Percentiles rank a stretch among this genome's conserved stretches.
These are phyloP conservation scores for Lantana camara DNA, from an alignment of 257 asterid species.

Conservation along the genomic window DNA sequence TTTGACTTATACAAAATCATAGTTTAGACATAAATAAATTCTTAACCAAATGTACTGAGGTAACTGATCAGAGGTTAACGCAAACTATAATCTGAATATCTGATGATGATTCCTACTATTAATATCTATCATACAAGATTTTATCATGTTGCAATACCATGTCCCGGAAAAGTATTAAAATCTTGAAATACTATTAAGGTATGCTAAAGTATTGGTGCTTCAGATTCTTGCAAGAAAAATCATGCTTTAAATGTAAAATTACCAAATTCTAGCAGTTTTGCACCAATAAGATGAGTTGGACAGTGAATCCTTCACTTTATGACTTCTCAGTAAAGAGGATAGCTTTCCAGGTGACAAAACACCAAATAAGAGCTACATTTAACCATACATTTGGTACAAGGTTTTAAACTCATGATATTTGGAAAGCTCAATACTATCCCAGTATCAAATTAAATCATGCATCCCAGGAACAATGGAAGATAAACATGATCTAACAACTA, in stretches of 20 bases:
- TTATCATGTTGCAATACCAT: not conserved
- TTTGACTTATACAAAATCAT: too few species aligned
- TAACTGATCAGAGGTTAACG: not conserved
- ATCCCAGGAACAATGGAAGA: too few species aligned
- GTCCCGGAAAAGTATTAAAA: not conserved
- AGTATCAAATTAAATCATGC: too few species aligned
- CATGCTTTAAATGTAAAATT: not conserved
- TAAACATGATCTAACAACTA: too few species aligned
- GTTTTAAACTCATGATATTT: too few species aligned
- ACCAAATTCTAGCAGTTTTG: not conserved
- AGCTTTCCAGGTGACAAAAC: not conserved
- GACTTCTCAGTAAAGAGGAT: not conserved
- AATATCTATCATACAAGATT: too few species aligned
- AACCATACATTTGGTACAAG: too few species aligned
- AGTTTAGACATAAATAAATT: too few species aligned
- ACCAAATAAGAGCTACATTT: not conserved
- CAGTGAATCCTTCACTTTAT: too few species aligned
- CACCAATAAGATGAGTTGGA: too few species aligned
- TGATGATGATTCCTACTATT: not conserved
- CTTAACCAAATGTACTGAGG: not conserved
- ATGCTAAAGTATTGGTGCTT: conserved; percentile 9
- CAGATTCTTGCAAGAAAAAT: not conserved
- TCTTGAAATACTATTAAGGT: not conserved
- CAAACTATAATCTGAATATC: not conserved
- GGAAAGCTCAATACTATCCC: too few species aligned